Conservation (phyloP, 208 protist species). For the Phytomonas sp. region DNA sequence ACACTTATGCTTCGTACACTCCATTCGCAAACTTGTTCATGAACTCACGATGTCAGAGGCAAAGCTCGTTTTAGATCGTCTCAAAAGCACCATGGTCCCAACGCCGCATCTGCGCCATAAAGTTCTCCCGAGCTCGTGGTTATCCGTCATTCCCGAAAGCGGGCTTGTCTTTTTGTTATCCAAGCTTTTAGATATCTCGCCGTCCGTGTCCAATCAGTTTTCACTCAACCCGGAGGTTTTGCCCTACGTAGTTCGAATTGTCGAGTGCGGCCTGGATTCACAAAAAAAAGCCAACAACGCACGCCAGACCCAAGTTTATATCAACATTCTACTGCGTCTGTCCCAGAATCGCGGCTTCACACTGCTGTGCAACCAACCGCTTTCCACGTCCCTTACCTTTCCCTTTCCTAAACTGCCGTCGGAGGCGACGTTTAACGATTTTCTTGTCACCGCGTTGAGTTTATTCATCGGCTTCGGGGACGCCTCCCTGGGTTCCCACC, state of each 20-base stretch:
- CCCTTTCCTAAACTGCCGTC: slow-evolving; percentile 25
- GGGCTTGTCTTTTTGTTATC: slow-evolving; percentile 84
- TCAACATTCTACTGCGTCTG: slow-evolving; percentile 76
- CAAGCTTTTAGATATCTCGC: slow-evolving; percentile 70
- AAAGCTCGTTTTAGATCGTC: slow-evolving; percentile 33
- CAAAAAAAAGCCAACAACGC: slow-evolving; percentile 27
- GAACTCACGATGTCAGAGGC: slow-evolving; percentile 71
- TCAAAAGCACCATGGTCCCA: slow-evolving; percentile 33
- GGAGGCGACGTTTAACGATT: slow-evolving; percentile 58
- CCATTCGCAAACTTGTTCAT: slow-evolving; percentile 45
- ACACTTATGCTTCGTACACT: slow-evolving; percentile 35
- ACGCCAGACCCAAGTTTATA: slow-evolving; percentile 62
- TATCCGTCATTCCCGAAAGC: slow-evolving; percentile 36
- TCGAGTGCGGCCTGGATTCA: slow-evolving; percentile 67
- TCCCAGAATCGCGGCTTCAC: slow-evolving; percentile 66
- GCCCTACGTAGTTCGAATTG: slow-evolving; percentile 61
- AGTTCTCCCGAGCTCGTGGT: slow-evolving; percentile 64
- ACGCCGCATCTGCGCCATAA: slow-evolving; percentile 54
- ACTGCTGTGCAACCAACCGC: slow-evolving; percentile 67
- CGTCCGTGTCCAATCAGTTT: slow-evolving; percentile 41
- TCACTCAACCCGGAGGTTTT: slow-evolving; percentile 27
- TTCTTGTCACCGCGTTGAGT: slow-evolving; percentile 70
- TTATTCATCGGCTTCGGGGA: slow-evolving; percentile 47
- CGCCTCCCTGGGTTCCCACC: slow-evolving; percentile 29
- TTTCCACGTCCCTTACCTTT: slow-evolving; percentile 53